A percentile compares a stretch with the other conserved stretches of the same genome.
phyloP scores from a whole-genome alignment of 2,329 filamentous ascomycete genomes.

The Sporothrix luriei region DNA sequence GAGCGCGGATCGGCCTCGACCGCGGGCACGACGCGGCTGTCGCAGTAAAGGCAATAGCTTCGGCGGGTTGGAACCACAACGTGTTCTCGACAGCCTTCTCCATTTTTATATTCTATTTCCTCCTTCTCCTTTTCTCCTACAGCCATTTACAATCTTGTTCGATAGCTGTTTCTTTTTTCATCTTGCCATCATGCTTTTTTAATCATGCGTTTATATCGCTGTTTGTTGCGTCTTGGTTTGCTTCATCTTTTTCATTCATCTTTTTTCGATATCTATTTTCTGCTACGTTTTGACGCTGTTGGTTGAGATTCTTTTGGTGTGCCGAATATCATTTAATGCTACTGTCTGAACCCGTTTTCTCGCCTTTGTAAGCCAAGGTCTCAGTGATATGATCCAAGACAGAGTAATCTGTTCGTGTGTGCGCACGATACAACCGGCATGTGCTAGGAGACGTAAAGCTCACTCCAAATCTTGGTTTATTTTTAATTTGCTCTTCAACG shows the following conservation, averaged over 20 bases:
- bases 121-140: constrained; percentile 3
- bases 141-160: background rate
- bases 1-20: constrained; percentile 7
- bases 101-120: background rate
- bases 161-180: background rate
- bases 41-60: constrained; percentile 22
- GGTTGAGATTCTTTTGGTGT: background rate
- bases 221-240: background rate
- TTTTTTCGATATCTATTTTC: constrained; percentile 9
- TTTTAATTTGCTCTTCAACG: background rate
- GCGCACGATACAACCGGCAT: no score
- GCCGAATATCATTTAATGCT: constrained; percentile 6
- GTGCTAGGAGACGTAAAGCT: no score
- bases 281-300: background rate
- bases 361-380: no score
- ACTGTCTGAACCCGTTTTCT: background rate
- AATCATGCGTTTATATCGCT: background rate
- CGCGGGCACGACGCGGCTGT: constrained; percentile 30
- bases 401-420: no score
- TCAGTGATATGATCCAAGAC: no score
- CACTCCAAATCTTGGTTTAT: background rate
- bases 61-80: background rate
- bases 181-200: background rate
- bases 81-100: background rate
- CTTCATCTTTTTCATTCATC: background rate